phyloP scores from a whole-genome alignment of 192 early-diverging fungal genomes.

The Podila horticola region DNA sequence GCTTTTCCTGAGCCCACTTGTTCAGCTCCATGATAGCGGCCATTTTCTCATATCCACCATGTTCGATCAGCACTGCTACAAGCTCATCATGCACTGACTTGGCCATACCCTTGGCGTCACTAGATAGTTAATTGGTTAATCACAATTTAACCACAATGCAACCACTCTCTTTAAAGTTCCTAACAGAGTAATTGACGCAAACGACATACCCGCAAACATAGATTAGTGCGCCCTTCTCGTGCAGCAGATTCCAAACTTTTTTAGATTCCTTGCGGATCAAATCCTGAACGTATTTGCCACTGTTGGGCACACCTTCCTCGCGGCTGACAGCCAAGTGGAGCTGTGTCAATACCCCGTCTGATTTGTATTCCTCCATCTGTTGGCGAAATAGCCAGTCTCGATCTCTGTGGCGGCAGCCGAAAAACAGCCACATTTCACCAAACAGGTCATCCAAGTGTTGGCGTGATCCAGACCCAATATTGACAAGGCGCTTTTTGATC shows the following conservation, averaged over 20 bases:
- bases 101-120: constrained; percentile 90
- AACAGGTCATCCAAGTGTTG: constrained; percentile 53
- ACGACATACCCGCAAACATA: constrained; percentile 79
- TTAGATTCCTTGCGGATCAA: constrained; percentile 62
- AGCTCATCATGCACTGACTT: constrained; percentile 86
- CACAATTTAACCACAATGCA: neutral
- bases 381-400: constrained; percentile 78
- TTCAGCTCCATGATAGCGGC: constrained; percentile 68
- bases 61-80: constrained; percentile 65
- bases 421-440: constrained; percentile 78
- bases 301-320: constrained; percentile 40
- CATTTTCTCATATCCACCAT: constrained; percentile 56
- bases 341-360: constrained; percentile 64
- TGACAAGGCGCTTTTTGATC: constrained; percentile 48
- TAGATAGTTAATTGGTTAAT: constrained; percentile 21
- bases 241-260: constrained; percentile 68
- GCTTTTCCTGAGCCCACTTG: constrained; percentile 69
- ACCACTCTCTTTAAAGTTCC: too few species aligned
- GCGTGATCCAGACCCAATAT: constrained; percentile 26
- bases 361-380: constrained; percentile 64
- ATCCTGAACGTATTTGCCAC: constrained; percentile 89
- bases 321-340: constrained; percentile 78
- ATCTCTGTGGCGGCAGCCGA: constrained; percentile 79
- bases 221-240: constrained; percentile 68
- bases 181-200: neutral